Conservation (phyloP, 345 rosid genomes). For the Diplotaxis tenuifolia region DNA sequence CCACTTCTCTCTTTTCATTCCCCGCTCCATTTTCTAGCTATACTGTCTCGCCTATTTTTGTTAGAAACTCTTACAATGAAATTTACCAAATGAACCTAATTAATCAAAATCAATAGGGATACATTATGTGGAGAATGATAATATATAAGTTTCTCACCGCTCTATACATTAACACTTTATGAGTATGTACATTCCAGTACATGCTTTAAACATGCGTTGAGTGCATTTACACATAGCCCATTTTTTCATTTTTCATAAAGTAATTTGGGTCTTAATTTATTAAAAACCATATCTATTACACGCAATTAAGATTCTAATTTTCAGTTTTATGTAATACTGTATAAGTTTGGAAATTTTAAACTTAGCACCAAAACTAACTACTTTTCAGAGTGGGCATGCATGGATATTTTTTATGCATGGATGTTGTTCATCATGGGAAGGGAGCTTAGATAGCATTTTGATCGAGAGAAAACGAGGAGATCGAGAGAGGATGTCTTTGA, state of each 20-base stretch:
- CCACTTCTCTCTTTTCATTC: constrained; percentile 10
- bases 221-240: too few relatives aligned
- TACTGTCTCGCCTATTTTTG: constrained; percentile 8
- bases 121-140: not conserved
- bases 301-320: too few relatives aligned
- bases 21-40: constrained; percentile 18
- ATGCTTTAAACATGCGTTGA: too few relatives aligned
- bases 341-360: too few relatives aligned
- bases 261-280: too few relatives aligned
- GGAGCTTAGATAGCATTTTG: constrained; percentile 8
- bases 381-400: too few relatives aligned
- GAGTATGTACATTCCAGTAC: not conserved
- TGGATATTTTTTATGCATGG: constrained; percentile 8
- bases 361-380: too few relatives aligned
- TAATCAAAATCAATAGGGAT: not conserved
- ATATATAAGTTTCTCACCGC: not conserved
- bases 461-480: constrained; percentile 24
- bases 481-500: constrained; percentile 41
- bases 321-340: too few relatives aligned
- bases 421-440: constrained; percentile 12
- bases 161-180: not conserved
- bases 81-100: not conserved
- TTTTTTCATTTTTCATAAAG: too few relatives aligned
- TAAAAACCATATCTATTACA: too few relatives aligned
- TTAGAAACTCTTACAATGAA: not conserved